Evolutionary conservation across 495 filamentous ascomycete species (phyloP).

Genomic region (Penicillium chermesinum): DNA sequence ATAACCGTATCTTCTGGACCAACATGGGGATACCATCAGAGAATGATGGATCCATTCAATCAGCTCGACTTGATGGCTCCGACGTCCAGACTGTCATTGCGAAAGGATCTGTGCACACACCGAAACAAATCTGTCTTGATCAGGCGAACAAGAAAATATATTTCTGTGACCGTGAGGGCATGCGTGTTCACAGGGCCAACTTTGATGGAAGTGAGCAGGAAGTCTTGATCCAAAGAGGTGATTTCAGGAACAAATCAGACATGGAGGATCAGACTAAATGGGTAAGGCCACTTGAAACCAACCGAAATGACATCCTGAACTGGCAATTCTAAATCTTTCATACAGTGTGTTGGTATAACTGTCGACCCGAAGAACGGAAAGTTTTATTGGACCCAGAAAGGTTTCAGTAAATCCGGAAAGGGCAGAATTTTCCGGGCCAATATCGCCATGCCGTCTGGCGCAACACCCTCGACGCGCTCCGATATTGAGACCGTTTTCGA

Average conservation of each 20-base stretch:
- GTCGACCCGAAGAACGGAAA: conserved; percentile 1
- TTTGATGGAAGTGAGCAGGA: background rate
- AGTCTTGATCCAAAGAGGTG: background rate
- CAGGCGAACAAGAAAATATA: background rate
- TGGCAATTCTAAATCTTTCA: too few species aligned
- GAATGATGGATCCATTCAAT: conserved; percentile 7
- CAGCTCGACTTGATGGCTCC: background rate
- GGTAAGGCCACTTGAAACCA: too few species aligned
- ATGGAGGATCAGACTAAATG: too few species aligned
- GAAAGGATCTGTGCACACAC: background rate
- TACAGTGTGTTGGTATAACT: conserved; percentile 8
- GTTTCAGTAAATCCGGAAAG: conserved; percentile 37
- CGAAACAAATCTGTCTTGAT: background rate
- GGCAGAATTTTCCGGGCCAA: conserved; percentile 45
- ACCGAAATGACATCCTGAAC: too few species aligned
- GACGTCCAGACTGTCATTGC: background rate
- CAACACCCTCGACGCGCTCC: conserved; percentile 21
- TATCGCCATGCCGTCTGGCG: conserved; percentile 30
- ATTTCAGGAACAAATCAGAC: too few species aligned
- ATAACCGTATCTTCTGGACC: conserved; percentile 7
- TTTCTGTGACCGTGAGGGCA: background rate
- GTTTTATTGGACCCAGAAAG: conserved; percentile 58
- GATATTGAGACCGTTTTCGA: conserved; percentile 43
- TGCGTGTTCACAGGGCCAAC: background rate
- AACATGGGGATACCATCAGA: conserved; percentile 5